phyloP scores from a whole-genome alignment of 2,329 filamentous ascomycete species.

The Aspergillus nomiae region DNA sequence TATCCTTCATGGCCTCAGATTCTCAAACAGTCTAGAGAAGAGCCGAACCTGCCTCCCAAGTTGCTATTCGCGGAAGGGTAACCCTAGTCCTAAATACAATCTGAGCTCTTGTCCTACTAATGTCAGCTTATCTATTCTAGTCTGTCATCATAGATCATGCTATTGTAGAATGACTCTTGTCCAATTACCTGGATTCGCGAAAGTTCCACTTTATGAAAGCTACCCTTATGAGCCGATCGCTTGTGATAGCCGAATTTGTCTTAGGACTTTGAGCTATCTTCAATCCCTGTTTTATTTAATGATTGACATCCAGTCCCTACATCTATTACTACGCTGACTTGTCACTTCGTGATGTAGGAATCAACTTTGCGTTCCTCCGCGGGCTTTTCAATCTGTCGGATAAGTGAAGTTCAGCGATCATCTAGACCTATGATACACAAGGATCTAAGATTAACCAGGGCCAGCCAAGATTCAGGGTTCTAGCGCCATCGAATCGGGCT shows the following conservation, averaged over 20 bases:
- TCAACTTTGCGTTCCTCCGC: not conserved
- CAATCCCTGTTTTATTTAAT: not conserved
- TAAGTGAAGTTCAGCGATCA: not conserved
- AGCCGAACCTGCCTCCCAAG: not conserved
- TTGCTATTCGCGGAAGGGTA: not conserved
- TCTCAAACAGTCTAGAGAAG: not conserved
- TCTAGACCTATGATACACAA: not conserved
- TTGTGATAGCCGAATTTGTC: not conserved
- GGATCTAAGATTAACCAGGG: not conserved
- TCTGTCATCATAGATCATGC: not conserved
- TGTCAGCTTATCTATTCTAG: not conserved
- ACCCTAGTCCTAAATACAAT: not conserved
- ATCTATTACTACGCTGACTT: not conserved
- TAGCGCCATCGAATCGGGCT: too few species aligned
- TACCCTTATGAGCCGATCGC: not conserved
- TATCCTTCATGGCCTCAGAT: not conserved
- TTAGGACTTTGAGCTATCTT: rapidly evolving
- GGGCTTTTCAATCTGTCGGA: not conserved
- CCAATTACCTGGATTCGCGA: not conserved
- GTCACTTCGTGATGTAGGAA: not conserved
- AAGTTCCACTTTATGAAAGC: not conserved
- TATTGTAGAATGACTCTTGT: not conserved
- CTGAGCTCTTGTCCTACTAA: not conserved
- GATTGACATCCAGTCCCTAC: too few species aligned
- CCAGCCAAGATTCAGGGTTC: not conserved